Conservation (phyloP, 441 rosid genomes). For the Metrosideros polymorpha region DNA sequence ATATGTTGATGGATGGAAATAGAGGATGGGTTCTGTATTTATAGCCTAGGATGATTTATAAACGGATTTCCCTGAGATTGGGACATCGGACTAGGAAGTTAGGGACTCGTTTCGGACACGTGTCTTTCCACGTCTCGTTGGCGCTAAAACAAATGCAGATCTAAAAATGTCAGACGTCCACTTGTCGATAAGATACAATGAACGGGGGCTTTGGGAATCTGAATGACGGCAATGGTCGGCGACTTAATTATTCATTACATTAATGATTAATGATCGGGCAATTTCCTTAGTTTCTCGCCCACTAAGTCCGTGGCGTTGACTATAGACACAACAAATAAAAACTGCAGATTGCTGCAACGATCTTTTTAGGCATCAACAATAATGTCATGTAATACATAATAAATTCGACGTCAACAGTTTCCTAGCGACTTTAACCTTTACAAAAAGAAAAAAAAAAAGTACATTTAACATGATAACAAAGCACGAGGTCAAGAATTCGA, state of each 20-base stretch:
- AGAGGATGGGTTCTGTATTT: neutral
- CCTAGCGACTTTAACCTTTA: neutral
- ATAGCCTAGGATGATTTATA: neutral
- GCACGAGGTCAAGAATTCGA: neutral
- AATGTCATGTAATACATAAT: neutral
- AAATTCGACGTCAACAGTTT: neutral
- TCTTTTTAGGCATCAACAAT: neutral
- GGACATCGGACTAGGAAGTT: neutral
- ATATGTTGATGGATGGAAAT: neutral
- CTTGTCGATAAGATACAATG: neutral
- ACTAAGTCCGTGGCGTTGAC: neutral
- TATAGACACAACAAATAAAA: neutral
- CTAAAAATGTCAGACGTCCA: neutral
- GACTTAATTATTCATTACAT: neutral
- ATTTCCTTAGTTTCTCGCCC: neutral
- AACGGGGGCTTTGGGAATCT: neutral
- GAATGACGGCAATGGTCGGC: neutral
- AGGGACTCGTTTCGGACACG: neutral
- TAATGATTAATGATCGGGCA: neutral
- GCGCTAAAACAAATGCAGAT: neutral
- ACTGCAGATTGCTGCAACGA: neutral
- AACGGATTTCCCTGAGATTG: neutral
- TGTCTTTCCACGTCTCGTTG: neutral
- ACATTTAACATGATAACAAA: neutral
- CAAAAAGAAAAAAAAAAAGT: neutral